phyloP scores from a whole-genome alignment of 805 yeast genomes.

The Schizosaccharomyces osmophilus region DNA sequence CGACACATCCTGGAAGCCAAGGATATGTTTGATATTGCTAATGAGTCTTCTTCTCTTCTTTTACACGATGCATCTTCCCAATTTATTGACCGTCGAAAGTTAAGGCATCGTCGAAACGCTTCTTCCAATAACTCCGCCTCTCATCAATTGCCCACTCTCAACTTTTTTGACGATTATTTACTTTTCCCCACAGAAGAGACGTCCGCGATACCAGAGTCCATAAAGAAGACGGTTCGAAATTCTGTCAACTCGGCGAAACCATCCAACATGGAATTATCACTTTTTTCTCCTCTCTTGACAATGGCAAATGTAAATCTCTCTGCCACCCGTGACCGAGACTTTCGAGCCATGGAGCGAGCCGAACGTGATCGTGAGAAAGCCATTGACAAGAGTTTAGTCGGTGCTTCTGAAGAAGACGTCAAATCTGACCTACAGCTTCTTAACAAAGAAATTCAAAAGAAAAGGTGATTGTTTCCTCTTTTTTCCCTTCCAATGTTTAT shows the following conservation, averaged over 20 bases:
- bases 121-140: not conserved
- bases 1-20: not conserved
- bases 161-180: not conserved
- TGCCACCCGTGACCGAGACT: not conserved
- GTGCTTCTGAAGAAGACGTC: not conserved
- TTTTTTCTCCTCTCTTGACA: not conserved
- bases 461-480: not conserved
- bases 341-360: not conserved
- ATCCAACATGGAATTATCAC: not conserved
- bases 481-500: not conserved
- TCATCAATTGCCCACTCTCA: not conserved
- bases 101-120: conserved; percentile 1
- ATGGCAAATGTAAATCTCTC: not conserved
- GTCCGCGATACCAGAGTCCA: not conserved
- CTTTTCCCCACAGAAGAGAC: not conserved
- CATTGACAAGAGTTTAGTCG: not conserved
- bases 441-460: not conserved
- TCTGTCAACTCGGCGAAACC: not conserved
- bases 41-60: not conserved
- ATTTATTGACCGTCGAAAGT: not conserved
- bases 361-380: conserved; percentile 2
- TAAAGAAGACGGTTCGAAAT: not conserved
- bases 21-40: not conserved
- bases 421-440: not conserved
- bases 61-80: not conserved